phyloP scores from a whole-genome alignment of 1,284 basidiomycete genomes.

The Erythrobasidium hasegawianum region DNA sequence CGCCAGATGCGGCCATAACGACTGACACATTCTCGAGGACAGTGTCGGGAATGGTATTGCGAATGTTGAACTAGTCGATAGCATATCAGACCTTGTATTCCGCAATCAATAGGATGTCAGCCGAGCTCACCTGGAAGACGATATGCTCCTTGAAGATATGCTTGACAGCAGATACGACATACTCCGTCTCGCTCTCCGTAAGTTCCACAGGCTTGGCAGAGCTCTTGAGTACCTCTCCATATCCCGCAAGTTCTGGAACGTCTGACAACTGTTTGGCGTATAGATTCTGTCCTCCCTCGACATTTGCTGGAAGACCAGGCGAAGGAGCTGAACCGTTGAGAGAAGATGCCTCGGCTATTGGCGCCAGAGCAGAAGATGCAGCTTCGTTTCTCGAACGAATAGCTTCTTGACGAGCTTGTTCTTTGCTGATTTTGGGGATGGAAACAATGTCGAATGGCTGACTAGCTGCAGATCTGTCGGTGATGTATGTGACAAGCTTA shows the following conservation, averaged over 20 bases:
- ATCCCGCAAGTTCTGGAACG: conserved; percentile 78
- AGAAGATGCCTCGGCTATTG: conserved; percentile 14
- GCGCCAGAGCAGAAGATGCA: conserved; percentile 10
- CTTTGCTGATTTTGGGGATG: conserved; percentile 85
- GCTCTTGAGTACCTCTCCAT: conserved; percentile 85
- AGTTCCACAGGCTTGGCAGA: conserved; percentile 73
- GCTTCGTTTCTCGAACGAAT: conserved; percentile 54
- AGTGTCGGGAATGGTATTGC: conserved; percentile 97
- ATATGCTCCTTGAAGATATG: conserved; percentile 94
- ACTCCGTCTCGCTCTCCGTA: conserved; percentile 97
- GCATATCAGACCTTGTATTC: too few relatives aligned
- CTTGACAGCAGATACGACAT: conserved; percentile 93
- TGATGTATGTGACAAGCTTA: conserved; percentile 82
- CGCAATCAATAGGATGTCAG: too few relatives aligned
- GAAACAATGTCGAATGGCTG: conserved; percentile 73
- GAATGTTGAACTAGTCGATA: conserved; percentile 82
- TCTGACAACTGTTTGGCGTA: conserved; percentile 81
- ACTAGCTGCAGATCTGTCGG: conserved; percentile 64
- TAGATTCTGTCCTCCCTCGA: conserved; percentile 75
- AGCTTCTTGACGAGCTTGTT: conserved; percentile 78
- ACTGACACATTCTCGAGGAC: conserved; percentile 95
- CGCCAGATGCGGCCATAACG: conserved; percentile 72
- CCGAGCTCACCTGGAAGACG: conserved; percentile 86
- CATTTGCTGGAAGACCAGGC: conserved; percentile 59
- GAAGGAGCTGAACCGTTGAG: conserved; percentile 52